Evolutionary conservation across 2,329 filamentous ascomycete genomes (phyloP).

Genomic region (Nakataea oryzae): DNA sequence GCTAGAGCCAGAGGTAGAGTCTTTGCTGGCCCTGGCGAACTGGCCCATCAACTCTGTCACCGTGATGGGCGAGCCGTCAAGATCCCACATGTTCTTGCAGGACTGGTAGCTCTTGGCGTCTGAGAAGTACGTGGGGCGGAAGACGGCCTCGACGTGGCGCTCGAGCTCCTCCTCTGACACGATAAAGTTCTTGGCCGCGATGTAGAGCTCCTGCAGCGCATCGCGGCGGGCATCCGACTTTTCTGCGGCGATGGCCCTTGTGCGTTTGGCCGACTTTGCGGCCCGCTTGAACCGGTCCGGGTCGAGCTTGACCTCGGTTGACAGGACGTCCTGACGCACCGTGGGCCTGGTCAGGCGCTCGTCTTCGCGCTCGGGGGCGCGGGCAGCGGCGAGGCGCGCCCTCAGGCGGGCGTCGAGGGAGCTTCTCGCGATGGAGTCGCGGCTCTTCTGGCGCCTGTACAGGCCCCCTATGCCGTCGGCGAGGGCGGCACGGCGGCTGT

Average conservation of each 20-base stretch:
- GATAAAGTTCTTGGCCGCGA: slow-evolving; percentile 81
- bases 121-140: slow-evolving; percentile 52
- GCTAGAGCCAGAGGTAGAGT: slow-evolving; percentile 15
- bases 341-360: slow-evolving; percentile 66
- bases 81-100: slow-evolving; percentile 42
- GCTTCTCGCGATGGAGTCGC: slow-evolving; percentile 21
- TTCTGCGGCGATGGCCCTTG: slow-evolving; percentile 30
- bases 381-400: slow-evolving; percentile 32
- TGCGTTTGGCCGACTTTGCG: slow-evolving; percentile 27
- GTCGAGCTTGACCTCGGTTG: slow-evolving; percentile 46
- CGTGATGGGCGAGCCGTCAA: slow-evolving; percentile 32
- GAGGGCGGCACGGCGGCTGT: slow-evolving; percentile 60
- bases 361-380: slow-evolving; percentile 61
- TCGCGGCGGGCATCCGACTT: slow-evolving; percentile 55
- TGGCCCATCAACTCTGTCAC: slow-evolving; percentile 31
- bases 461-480: slow-evolving; percentile 60
- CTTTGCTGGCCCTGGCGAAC: background rate
- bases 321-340: slow-evolving; percentile 40
- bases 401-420: slow-evolving; percentile 1
- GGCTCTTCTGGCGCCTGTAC: slow-evolving; percentile 49
- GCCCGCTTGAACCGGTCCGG: slow-evolving; percentile 49
- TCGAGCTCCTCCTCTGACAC: slow-evolving; percentile 69
- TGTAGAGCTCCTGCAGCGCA: slow-evolving; percentile 77
- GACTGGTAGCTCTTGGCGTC: slow-evolving; percentile 15
- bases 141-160: slow-evolving; percentile 62